A percentile compares a stretch with the other conserved stretches of the same genome.
Conservation (phyloP, 2,329 filamentous ascomycete species). For the Sordariomycetes sp. region DNA sequence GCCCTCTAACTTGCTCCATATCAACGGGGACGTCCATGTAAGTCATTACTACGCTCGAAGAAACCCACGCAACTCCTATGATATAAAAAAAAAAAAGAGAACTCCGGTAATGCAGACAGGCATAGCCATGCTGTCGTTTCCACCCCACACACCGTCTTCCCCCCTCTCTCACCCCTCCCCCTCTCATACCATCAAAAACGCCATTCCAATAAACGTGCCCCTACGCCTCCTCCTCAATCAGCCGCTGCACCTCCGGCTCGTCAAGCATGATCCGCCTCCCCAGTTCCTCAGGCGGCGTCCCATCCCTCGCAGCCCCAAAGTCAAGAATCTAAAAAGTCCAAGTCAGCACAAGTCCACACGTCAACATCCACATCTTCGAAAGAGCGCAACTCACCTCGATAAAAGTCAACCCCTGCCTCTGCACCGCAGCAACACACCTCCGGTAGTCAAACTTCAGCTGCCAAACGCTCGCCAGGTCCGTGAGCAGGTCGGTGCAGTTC, state of each 20-base stretch:
- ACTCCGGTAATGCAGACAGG: no score
- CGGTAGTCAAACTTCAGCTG: constrained; percentile 96
- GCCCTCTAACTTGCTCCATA: no score
- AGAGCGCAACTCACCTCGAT: constrained; percentile 70
- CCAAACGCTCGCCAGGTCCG: constrained; percentile 93
- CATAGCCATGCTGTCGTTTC: no score
- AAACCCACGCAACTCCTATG: no score
- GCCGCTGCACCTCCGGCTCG: constrained; percentile 35
- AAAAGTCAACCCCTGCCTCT: constrained; percentile 83
- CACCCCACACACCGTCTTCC: no score
- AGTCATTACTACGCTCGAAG: no score
- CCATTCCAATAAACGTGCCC: neutral
- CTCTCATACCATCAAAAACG: neutral
- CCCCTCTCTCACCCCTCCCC: no score
- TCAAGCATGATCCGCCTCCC: constrained; percentile 65
- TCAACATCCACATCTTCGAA: neutral
- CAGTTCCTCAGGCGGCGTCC: constrained; percentile 61
- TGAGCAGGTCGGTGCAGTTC: constrained; percentile 84
- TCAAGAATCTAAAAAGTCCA: constrained; percentile 57
- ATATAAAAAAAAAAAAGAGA: no score
- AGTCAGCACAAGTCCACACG: neutral
- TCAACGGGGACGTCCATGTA: no score
- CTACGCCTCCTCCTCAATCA: constrained; percentile 30
- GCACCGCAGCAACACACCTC: constrained; percentile 89
- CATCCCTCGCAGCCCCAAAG: constrained; percentile 88